Conservation (phyloP, 169 alveolate genomes). For the Neospora caninum region DNA sequence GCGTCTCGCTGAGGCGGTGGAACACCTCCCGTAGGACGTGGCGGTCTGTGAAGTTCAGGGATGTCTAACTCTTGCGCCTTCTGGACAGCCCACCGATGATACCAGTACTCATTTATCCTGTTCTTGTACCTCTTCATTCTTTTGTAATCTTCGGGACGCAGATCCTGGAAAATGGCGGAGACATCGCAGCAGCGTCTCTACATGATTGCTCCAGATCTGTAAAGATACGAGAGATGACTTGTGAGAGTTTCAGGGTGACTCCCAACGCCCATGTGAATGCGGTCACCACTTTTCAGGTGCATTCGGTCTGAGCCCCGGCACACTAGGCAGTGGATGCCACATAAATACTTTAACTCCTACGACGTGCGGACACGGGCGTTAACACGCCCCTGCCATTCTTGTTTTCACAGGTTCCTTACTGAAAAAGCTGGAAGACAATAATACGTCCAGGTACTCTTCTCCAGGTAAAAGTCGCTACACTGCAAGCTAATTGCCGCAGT, state of each 20-base stretch:
- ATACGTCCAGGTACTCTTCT: slow-evolving; percentile 22
- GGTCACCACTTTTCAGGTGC: too few species aligned
- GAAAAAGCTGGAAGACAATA: slow-evolving; percentile 7
- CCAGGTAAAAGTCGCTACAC: slow-evolving; percentile 22
- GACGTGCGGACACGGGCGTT: too few species aligned
- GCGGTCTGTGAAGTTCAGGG: slow-evolving; percentile 21
- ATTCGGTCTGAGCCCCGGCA: not conserved
- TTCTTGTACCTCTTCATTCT: slow-evolving; percentile 28
- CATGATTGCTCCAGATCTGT: too few species aligned
- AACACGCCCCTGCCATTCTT: not conserved
- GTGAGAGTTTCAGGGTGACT: not conserved
- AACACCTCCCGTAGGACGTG: slow-evolving; percentile 3
- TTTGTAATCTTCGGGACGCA: slow-evolving; percentile 25
- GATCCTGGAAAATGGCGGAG: not conserved
- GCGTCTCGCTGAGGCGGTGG: not conserved
- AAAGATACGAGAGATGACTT: not conserved
- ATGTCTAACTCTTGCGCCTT: not conserved
- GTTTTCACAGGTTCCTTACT: not conserved
- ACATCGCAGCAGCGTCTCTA: too few species aligned
- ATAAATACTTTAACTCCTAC: too few species aligned
- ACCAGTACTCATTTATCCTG: not conserved
- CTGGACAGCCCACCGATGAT: slow-evolving; percentile 3
- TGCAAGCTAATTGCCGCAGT: not conserved
- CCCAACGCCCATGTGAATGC: too few species aligned
- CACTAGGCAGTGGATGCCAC: not conserved